Base-by-base conservation (phyloP, 2,329 filamentous ascomycete species). In the Xylariomycetidae sp. region DNA sequence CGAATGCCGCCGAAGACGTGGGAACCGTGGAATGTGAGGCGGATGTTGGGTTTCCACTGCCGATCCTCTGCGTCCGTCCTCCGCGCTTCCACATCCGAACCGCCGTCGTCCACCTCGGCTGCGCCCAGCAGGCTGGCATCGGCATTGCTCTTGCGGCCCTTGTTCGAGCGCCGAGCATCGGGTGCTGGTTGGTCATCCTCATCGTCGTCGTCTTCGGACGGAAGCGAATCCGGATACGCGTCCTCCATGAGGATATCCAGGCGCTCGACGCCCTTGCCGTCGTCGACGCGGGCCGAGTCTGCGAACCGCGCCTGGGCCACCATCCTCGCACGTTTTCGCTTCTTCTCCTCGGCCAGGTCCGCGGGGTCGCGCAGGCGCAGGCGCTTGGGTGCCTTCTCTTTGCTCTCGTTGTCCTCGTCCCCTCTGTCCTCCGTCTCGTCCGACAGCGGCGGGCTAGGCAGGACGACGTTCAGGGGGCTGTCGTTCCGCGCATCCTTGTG, bases 1-100 rank as follows among this genome's bases (percentile, higher is more conserved):
- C 85, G 72, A 16, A 94, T 69, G 0, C 88, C 88, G 0, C 81
- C 80, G 60, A 93, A 90, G 3, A 94, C 79, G 53, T 94, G 85
- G 1, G 71, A 59, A 1, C 88, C 88, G 24, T 80, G 73, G 41
- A 95, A 84, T 0, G 76, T 79, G 8, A 94, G 58, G 14, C 72
- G 70, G 13, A 85, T 61, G 32, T 68, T 65, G 1, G 79, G 79
- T n/a, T 63, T 61, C 70, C 76, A 82, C 3, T 39, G 36, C 25
- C 42, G 49, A 6, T 43, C 42, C 9, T 42, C 42, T 10, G 24
- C 48, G 31, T 23, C 48, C 8, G 3, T 25, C 38, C 7, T 15
- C 28, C 5, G 26, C 19, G 23, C 13, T 35, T 4, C 16, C 15
- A 27, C 15, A 15, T 19, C 15, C 10, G 22, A 9, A 22, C 19